Conservation (phyloP, 306 rosid genomes). For the Fragaria nilgerrensis region DNA sequence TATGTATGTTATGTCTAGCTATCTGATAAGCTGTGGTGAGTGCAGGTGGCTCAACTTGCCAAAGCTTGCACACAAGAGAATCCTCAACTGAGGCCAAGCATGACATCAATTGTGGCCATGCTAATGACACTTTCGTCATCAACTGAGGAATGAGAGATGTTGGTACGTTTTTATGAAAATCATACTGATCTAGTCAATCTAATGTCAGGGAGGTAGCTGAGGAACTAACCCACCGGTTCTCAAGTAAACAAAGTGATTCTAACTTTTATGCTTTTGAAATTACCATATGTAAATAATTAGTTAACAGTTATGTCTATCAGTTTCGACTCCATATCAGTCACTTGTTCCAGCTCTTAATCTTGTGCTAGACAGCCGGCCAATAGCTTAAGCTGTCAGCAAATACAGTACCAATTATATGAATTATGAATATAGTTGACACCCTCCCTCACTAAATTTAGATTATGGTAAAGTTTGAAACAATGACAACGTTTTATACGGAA, state of each 20-base stretch:
- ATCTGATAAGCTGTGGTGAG: neutral
- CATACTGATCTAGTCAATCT: conserved; percentile 33
- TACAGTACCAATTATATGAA: neutral
- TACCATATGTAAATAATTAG: conserved; percentile 1
- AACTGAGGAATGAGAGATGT: conserved; percentile 72
- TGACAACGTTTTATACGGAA: neutral
- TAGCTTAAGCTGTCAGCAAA: no score
- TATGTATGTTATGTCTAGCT: neutral
- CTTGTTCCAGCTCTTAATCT: neutral
- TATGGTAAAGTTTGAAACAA: neutral
- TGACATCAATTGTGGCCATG: conserved; percentile 72
- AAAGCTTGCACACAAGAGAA: no score
- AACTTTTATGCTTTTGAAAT: conserved; percentile 1
- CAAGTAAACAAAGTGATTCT: neutral
- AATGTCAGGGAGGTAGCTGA: conserved; percentile 49
- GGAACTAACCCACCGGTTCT: neutral
- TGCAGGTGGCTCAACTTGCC: conserved; percentile 66
- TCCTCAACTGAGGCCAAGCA: conserved; percentile 81
- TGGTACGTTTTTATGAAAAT: conserved; percentile 56
- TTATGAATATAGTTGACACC: neutral
- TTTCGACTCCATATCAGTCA: neutral
- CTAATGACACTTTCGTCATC: conserved; percentile 66
- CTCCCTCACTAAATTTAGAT: neutral
- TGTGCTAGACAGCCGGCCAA: no score
- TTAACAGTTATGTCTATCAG: neutral